phyloP scores from a whole-genome alignment of 495 filamentous ascomycete genomes.

The Podospora fimiseda region DNA sequence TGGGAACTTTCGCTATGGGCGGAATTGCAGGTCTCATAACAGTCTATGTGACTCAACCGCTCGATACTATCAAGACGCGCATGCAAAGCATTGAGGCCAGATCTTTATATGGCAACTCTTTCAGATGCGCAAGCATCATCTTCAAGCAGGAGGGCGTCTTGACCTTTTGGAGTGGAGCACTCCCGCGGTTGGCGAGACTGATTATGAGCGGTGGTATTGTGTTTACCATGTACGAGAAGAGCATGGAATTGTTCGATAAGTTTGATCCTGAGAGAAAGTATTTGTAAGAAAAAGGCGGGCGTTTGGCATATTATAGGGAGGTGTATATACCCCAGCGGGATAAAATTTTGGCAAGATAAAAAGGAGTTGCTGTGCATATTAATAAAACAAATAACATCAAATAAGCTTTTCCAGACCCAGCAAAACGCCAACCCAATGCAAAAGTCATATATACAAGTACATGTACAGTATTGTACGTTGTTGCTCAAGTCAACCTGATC shows the following conservation, averaged over 20 bases:
- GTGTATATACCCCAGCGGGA: not conserved
- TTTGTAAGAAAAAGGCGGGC: conserved; percentile 44
- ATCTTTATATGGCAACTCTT: conserved; percentile 77
- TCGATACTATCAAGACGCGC: conserved; percentile 93
- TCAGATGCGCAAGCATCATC: conserved; percentile 76
- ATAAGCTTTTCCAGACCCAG: not conserved
- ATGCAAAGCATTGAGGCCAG: conserved; percentile 96
- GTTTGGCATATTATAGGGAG: not conserved
- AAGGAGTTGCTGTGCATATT: not conserved
- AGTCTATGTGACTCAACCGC: conserved; percentile 83
- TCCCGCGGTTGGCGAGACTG: conserved; percentile 76
- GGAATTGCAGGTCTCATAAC: conserved; percentile 87
- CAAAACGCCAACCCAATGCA: conserved; percentile 22
- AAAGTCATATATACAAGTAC: not conserved
- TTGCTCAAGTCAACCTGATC: conserved; percentile 45
- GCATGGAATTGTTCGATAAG: conserved; percentile 77
- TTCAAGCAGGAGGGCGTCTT: conserved; percentile 82
- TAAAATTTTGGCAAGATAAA: not conserved
- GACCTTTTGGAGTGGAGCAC: conserved; percentile 89
- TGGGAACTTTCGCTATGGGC: conserved; percentile 86
- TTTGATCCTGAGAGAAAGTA: conserved; percentile 82
- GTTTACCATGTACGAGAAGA: conserved; percentile 99
- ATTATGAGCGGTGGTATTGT: conserved; percentile 94
- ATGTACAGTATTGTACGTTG: conserved; percentile 8
- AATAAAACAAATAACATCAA: not conserved